These are phyloP conservation scores for Bathelium albidoporum DNA, from an alignment of 495 filamentous ascomycete species.

Conservation along the genomic window DNA sequence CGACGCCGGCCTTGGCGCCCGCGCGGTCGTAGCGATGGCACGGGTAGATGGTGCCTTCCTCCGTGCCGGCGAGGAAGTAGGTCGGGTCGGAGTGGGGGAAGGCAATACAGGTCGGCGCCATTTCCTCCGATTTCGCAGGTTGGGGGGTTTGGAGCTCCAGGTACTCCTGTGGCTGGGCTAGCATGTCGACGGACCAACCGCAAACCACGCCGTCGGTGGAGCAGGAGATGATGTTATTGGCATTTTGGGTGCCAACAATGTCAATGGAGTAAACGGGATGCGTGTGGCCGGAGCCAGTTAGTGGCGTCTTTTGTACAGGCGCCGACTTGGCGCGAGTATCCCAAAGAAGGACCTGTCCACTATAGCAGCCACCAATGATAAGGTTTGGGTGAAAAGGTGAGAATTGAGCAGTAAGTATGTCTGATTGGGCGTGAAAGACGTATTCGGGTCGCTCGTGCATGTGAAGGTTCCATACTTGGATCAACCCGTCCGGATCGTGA, in stretches of 20 bases:
- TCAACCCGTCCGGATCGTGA: slow-evolving; percentile 86
- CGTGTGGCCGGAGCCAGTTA: slow-evolving; percentile 72
- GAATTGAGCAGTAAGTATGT: slow-evolving; percentile 91
- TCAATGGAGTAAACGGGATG: slow-evolving; percentile 94
- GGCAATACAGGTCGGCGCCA: slow-evolving; percentile 91
- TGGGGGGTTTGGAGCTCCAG: slow-evolving; percentile 77
- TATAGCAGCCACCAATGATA: slow-evolving; percentile 90
- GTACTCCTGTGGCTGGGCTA: slow-evolving; percentile 86
- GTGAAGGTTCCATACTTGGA: slow-evolving; percentile 96
- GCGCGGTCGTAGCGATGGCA: slow-evolving; percentile 96
- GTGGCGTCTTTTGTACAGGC: slow-evolving; percentile 88
- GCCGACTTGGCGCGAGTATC: slow-evolving; percentile 74
- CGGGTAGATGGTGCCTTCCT: slow-evolving; percentile 90
- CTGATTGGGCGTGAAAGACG: slow-evolving; percentile 90
- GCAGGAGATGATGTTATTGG: slow-evolving; percentile 91
- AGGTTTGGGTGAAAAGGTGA: slow-evolving; percentile 95
- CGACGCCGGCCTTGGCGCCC: slow-evolving; percentile 90
- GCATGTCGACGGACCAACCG: slow-evolving; percentile 95
- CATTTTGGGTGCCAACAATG: slow-evolving; percentile 95
- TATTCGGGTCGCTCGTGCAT: slow-evolving; percentile 89
- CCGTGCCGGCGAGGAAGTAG: slow-evolving; percentile 92
- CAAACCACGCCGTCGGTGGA: slow-evolving; percentile 96
- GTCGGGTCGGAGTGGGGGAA: slow-evolving; percentile 94
- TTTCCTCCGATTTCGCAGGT: slow-evolving; percentile 83
- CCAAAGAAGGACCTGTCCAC: slow-evolving; percentile 96